A percentile compares a stretch with the other conserved stretches of the same genome.
These are phyloP conservation scores for Leishmania major DNA, from an alignment of 208 protist species.

Conservation along the genomic window DNA sequence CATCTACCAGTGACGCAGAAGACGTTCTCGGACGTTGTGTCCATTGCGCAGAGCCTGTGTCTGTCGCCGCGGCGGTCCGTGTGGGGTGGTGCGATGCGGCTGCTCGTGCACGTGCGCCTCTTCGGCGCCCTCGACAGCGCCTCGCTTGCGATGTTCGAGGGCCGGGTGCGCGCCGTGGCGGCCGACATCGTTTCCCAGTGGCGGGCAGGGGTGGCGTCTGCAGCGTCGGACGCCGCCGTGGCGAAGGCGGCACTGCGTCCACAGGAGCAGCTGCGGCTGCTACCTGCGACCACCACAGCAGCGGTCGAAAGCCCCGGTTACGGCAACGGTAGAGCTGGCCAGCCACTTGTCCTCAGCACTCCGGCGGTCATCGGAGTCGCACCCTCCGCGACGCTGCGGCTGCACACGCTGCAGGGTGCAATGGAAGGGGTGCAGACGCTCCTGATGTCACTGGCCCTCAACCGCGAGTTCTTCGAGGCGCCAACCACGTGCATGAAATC, in stretches of 20 bases:
- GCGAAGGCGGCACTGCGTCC: neutral
- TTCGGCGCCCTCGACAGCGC: slow-evolving; percentile 6
- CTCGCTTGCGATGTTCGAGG: slow-evolving; percentile 10
- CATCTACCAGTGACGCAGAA: slow-evolving; percentile 21
- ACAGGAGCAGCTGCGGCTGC: neutral
- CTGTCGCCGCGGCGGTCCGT: slow-evolving; percentile 19
- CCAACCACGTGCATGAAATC: slow-evolving; percentile 10
- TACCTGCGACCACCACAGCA: neutral
- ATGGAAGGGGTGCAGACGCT: slow-evolving; percentile 12
- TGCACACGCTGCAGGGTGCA: slow-evolving; percentile 22
- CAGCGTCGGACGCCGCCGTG: neutral
- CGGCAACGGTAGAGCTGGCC: neutral
- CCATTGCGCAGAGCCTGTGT: slow-evolving; percentile 16
- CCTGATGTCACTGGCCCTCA: neutral
- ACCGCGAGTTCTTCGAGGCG: neutral
- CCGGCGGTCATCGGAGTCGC: neutral
- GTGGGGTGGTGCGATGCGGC: slow-evolving; percentile 9
- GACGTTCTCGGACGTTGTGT: slow-evolving; percentile 14
- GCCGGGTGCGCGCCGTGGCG: slow-evolving; percentile 12
- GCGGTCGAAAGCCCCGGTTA: neutral
- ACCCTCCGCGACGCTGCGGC: neutral
- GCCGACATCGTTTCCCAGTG: slow-evolving; percentile 7
- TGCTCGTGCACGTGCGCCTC: slow-evolving; percentile 11
- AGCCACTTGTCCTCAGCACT: neutral
- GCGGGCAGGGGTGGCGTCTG: neutral